Percentiles rank a stretch among this genome's conserved stretches.
Conservation (phyloP, 441 rosid species). For the Gossypium davidsonii region DNA sequence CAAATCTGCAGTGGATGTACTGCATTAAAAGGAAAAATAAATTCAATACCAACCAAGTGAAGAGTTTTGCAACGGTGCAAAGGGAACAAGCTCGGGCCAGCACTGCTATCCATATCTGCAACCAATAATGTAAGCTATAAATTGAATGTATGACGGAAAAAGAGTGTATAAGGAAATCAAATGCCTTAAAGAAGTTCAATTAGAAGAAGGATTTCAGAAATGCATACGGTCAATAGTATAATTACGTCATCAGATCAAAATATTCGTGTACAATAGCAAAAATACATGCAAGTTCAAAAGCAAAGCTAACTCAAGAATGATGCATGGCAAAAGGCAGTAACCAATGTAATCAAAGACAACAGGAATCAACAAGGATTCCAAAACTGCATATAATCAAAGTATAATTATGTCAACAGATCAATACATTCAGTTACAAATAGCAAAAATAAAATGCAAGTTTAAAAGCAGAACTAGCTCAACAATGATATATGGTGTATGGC, state of each 20-base stretch:
- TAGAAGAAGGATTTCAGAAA: neutral
- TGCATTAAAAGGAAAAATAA: conserved; percentile 22
- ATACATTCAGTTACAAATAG: neutral
- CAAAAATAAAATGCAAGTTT: neutral
- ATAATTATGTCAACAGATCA: neutral
- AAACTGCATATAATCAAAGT: neutral
- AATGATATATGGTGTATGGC: neutral
- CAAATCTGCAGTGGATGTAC: conserved; percentile 23
- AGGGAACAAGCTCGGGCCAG: conserved; percentile 71
- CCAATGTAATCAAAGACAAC: neutral
- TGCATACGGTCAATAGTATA: neutral
- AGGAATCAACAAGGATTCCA: neutral
- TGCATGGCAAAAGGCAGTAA: neutral
- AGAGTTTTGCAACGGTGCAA: conserved; percentile 90
- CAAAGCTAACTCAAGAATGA: neutral
- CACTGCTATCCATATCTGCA: conserved; percentile 70
- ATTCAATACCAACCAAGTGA: conserved; percentile 65
- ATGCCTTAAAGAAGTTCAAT: neutral
- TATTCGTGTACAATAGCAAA: neutral
- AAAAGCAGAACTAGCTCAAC: neutral
- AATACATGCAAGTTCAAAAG: neutral
- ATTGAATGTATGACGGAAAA: neutral
- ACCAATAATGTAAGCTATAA: conserved; percentile 10
- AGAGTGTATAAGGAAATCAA: neutral
- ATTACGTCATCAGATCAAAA: neutral